A percentile compares a stretch with the other conserved stretches of the same genome.
Conservation (phyloP, 176 grass and related monocot genomes). For the Dactylis glomerata region DNA sequence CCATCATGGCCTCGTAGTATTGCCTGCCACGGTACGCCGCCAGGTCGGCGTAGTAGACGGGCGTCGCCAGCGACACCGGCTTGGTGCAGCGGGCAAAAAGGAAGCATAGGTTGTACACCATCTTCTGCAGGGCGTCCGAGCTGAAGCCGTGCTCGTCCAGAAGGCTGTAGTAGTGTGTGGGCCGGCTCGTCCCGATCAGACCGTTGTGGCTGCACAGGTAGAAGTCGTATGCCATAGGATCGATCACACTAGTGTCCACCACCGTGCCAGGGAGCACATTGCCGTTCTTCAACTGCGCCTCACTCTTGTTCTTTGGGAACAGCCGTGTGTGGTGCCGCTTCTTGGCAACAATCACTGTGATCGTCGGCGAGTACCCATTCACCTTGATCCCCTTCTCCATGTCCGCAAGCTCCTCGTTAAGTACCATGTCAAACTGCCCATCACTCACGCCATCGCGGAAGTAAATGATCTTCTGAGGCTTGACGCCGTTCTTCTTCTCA, state of each 20-base stretch:
- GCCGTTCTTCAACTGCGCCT: conserved; percentile 22
- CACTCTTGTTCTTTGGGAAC: conserved; percentile 37
- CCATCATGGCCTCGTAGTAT: conserved; percentile 50
- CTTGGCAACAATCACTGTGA: conserved; percentile 59
- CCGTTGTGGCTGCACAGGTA: conserved; percentile 67
- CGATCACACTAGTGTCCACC: conserved; percentile 55
- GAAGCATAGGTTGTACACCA: conserved; percentile 61
- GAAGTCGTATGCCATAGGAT: conserved; percentile 53
- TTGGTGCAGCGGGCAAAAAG: conserved; percentile 62
- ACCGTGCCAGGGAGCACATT: conserved; percentile 57
- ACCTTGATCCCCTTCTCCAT: conserved; percentile 43
- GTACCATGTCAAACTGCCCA: conserved; percentile 66
- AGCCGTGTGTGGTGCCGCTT: conserved; percentile 62
- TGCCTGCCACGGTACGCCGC: conserved; percentile 55
- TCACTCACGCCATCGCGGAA: conserved; percentile 70
- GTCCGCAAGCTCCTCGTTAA: conserved; percentile 58
- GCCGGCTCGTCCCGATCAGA: conserved; percentile 50
- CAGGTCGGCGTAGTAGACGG: conserved; percentile 62
- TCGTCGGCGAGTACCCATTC: conserved; percentile 41
- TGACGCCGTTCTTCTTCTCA: conserved; percentile 25
- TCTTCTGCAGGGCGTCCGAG: conserved; percentile 57
- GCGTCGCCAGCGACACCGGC: conserved; percentile 58
- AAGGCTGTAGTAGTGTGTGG: conserved; percentile 60
- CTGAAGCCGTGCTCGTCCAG: conserved; percentile 45
- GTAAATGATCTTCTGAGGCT: conserved; percentile 59